Percentiles rank a stretch among this genome's conserved stretches.
phyloP scores from a whole-genome alignment of 2,329 filamentous ascomycete genomes.

The Fonsecaea pedrosoi region DNA sequence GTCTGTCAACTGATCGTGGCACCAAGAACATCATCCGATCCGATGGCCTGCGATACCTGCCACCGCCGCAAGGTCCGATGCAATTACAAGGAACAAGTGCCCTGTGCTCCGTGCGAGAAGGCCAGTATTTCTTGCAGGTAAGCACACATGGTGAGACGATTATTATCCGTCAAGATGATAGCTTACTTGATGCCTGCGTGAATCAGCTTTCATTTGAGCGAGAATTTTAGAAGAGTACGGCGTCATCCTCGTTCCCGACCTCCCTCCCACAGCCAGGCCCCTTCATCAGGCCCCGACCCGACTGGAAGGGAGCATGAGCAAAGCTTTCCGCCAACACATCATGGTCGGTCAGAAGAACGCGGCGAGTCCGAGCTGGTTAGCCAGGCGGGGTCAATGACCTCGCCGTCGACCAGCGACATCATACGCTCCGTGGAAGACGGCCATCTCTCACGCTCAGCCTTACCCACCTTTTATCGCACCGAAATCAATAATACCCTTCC shows the following conservation, averaged over 20 bases:
- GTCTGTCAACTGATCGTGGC: too few species aligned
- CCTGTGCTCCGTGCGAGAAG: not conserved
- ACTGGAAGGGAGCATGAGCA: too few species aligned
- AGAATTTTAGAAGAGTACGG: too few species aligned
- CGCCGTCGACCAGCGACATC: not conserved
- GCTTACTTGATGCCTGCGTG: too few species aligned
- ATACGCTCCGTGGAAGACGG: not conserved
- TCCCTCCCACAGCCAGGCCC: too few species aligned
- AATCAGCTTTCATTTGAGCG: too few species aligned
- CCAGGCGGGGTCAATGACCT: not conserved
- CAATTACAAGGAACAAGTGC: not conserved
- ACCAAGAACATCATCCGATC: too few species aligned
- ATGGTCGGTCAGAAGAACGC: not conserved
- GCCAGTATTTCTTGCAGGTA: not conserved
- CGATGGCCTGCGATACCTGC: not conserved
- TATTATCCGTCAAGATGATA: too few species aligned
- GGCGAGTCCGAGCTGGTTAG: not conserved
- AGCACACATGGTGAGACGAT: too few species aligned
- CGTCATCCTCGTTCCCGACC: too few species aligned
- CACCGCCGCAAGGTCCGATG: conserved; percentile 6
- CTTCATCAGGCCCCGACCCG: too few species aligned
- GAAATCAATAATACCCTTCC: not conserved
- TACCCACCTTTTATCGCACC: not conserved
- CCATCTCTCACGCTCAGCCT: not conserved
- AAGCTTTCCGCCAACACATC: not conserved